Evolutionary conservation across 257 asterid species (phyloP), one percentile per base, ranked within the genome.

Genomic region (Thymus mandschuricus): DNA sequence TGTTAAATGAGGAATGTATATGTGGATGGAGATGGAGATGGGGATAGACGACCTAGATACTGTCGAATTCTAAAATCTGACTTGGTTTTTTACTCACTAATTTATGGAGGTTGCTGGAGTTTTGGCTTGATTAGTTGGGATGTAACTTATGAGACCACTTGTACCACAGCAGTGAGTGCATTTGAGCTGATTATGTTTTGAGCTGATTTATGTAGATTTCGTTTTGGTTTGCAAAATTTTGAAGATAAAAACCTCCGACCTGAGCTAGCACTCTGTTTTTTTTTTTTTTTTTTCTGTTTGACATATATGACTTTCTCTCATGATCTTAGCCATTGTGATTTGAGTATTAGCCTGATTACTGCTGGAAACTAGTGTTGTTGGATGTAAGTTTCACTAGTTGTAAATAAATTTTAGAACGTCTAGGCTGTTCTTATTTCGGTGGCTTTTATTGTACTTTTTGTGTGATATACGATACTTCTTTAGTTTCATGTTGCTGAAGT

Each of bases 41-140:
- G 41, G 31, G 46, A 64, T 51, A 7, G 44, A 9, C 33, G 28
- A 33, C 3, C 28, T 70, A 51, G 68, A 27, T 28, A 44, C 11
- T 41, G 48, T 43, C 21, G 54, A 43, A 12, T 34, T 38, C 40
- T 68, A 41, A 38, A 46, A 55, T 27, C 4, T 43, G 56, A 9
- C 48, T 6, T 48, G 21, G 27, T 38, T 73, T 69, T 12, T 73
- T 38, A 44, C 48, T 52, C 65, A 5, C 62, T 62, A 54, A 11
- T 55, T 21, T 31, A 31, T 64, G 60, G 56, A 57, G 64, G 31
- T 50, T 69, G 70, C 60, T 40, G 41, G 33, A 49, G 10, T 60
- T 59, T 41, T 46, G 64, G 43, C 64, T 70, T 51, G 59, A 74
- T 66, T 69, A 34, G 71, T 70, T 66, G 54, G 52, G 64, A 56